These are phyloP conservation scores for Fusarium secorum DNA, from an alignment of 2,329 filamentous ascomycete species.

Conservation along the genomic window DNA sequence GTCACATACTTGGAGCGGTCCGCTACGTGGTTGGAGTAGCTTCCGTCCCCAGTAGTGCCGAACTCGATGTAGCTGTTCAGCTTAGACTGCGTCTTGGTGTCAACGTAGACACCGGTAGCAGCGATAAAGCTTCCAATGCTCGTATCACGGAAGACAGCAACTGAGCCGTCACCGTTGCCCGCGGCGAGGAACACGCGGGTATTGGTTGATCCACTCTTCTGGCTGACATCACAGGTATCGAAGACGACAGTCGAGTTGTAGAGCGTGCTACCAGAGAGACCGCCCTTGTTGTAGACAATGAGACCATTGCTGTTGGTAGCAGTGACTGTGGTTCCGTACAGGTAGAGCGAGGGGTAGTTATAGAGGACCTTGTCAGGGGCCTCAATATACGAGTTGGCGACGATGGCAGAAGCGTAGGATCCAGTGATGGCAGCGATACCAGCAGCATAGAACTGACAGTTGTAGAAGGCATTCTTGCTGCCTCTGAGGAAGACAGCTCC, in stretches of 20 bases:
- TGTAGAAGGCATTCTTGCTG: constrained; percentile 45
- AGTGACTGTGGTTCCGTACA: constrained; percentile 54
- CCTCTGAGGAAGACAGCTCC: constrained; percentile 22
- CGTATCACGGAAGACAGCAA: constrained; percentile 52
- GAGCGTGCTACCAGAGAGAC: constrained; percentile 32
- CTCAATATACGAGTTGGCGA: constrained; percentile 56
- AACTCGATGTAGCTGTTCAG: constrained; percentile 53
- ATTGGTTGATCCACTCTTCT: constrained; percentile 43
- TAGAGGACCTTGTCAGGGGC: constrained; percentile 53
- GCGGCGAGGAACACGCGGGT: constrained; percentile 53
- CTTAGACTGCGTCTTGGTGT: constrained; percentile 44
- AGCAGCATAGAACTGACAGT: constrained; percentile 53
- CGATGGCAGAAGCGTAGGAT: constrained; percentile 46
- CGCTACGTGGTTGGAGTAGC: constrained; percentile 48
- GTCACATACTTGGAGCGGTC: constrained; percentile 47
- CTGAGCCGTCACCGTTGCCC: constrained; percentile 50
- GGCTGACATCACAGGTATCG: constrained; percentile 49
- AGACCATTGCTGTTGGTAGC: constrained; percentile 45
- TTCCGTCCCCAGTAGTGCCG: constrained; percentile 50
- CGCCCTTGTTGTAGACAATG: constrained; percentile 51
- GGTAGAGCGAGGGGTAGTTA: constrained; percentile 50
- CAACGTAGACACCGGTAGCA: constrained; percentile 44
- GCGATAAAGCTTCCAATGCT: constrained; percentile 50
- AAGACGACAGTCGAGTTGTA: constrained; percentile 53
- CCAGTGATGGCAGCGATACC: constrained; percentile 43